Evolutionary conservation across 345 rosid species (phyloP).

Genomic region (Populus deltoides): DNA sequence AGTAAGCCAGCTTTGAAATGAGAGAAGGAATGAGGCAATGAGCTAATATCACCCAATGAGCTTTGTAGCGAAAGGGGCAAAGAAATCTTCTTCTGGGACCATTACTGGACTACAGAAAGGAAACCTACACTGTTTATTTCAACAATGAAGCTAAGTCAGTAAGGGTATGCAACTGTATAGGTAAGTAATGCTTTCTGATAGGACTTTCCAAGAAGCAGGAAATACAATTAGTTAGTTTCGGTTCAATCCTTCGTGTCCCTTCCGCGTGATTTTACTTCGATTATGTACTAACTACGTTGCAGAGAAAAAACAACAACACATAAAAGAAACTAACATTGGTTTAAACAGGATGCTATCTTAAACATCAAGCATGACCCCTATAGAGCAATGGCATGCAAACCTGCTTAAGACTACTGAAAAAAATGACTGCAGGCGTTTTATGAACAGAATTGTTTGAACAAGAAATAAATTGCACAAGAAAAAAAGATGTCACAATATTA

Average conservation of each 20-base stretch:
- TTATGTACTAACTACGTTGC: too few relatives aligned
- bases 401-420: not conserved
- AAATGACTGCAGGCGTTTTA: not conserved
- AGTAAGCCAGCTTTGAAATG: slow-evolving; percentile 55
- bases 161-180: not conserved
- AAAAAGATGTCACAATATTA: too few relatives aligned
- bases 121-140: slow-evolving; percentile 74
- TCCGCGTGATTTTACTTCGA: too few relatives aligned
- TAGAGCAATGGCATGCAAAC: not conserved
- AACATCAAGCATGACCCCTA: not conserved
- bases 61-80: slow-evolving; percentile 60
- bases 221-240: too few relatives aligned
- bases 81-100: slow-evolving; percentile 67
- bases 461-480: too few relatives aligned
- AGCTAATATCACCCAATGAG: slow-evolving; percentile 66
- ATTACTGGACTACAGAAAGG: slow-evolving; percentile 67
- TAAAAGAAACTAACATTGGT: not conserved
- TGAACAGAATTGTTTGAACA: not conserved
- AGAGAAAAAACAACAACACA: not conserved
- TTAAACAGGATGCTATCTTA: too few relatives aligned
- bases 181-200: too few relatives aligned
- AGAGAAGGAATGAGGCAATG: slow-evolving; percentile 50
- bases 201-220: too few relatives aligned
- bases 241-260: too few relatives aligned
- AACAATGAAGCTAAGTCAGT: slow-evolving; percentile 36